Conservation (phyloP, 106 monocot genomes). For the Amphibolis antarctica region DNA sequence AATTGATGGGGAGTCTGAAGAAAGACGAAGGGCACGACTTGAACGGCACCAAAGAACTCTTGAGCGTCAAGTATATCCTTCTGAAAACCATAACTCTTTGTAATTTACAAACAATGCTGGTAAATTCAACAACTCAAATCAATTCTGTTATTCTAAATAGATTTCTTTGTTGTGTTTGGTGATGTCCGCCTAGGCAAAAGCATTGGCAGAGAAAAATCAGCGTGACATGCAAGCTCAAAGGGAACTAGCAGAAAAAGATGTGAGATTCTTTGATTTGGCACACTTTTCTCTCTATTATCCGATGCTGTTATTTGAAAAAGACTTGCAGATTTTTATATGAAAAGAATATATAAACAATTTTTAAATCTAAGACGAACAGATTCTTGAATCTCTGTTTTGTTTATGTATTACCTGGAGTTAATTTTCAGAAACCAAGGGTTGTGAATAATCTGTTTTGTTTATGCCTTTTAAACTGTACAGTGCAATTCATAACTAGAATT, state of each 20-base stretch:
- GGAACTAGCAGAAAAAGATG: conserved; percentile 29
- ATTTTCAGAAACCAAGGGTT: too few relatives aligned
- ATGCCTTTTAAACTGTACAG: too few relatives aligned
- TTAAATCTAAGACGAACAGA: too few relatives aligned
- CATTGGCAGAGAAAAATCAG: conserved; percentile 36
- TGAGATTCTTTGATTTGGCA: conserved; percentile 5
- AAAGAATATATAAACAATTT: too few relatives aligned
- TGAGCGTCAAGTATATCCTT: conserved; percentile 57
- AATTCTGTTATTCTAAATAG: conserved; percentile 1
- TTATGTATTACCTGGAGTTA: too few relatives aligned
- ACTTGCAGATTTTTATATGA: neutral
- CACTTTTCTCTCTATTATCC: neutral
- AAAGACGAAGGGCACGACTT: conserved; percentile 76
- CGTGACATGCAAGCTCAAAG: conserved; percentile 21
- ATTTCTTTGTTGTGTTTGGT: neutral
- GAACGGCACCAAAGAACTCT: conserved; percentile 68
- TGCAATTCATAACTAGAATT: too few relatives aligned
- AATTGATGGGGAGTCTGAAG: conserved; percentile 75
- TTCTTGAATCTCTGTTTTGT: too few relatives aligned
- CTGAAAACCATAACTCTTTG: neutral
- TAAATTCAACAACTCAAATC: neutral
- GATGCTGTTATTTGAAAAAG: too few relatives aligned
- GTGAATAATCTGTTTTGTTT: too few relatives aligned
- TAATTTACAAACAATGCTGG: neutral
- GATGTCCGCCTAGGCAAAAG: conserved; percentile 50